Evolutionary conservation across 805 yeast species (phyloP).

Genomic region (Candida koratica): DNA sequence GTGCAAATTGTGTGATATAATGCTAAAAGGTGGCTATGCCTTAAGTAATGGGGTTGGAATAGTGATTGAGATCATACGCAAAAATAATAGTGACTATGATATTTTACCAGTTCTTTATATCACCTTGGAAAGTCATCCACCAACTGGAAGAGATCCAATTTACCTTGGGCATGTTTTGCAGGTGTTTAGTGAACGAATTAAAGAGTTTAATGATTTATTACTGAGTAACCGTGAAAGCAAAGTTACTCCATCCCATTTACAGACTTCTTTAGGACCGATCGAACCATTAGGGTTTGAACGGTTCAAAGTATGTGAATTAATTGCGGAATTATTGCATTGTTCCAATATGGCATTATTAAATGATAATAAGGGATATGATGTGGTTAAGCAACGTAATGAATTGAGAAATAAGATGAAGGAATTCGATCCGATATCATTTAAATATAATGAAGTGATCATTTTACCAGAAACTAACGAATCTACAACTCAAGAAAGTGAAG

Average conservation of each 20-base stretch:
- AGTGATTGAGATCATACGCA: constrained; percentile 43
- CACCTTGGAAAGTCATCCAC: constrained; percentile 44
- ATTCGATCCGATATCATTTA: constrained; percentile 42
- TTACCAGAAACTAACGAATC: constrained; percentile 22
- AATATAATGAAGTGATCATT: constrained; percentile 42
- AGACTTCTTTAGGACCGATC: constrained; percentile 35
- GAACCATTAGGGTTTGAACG: constrained; percentile 45
- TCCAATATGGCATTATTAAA: constrained; percentile 45
- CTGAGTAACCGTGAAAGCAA: constrained; percentile 18
- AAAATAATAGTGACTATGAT: constrained; percentile 45
- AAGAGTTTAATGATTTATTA: constrained; percentile 35
- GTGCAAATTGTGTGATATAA: constrained; percentile 32
- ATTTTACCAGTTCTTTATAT: constrained; percentile 43
- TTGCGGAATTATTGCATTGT: constrained; percentile 45
- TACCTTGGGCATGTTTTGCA: constrained; percentile 41
- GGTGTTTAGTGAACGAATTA: constrained; percentile 38
- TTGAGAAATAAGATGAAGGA: constrained; percentile 38
- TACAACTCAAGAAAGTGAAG: constrained; percentile 3
- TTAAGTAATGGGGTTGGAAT: constrained; percentile 49
- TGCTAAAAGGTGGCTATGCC: constrained; percentile 45
- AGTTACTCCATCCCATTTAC: constrained; percentile 17
- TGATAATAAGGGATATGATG: constrained; percentile 42
- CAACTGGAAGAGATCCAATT: constrained; percentile 46
- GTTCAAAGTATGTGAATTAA: constrained; percentile 44
- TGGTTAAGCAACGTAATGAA: constrained; percentile 37